Evolutionary conservation across 2,329 filamentous ascomycete genomes (phyloP), one percentile per base, ranked within the genome.

Genomic region (Ascochyta rabiei): DNA sequence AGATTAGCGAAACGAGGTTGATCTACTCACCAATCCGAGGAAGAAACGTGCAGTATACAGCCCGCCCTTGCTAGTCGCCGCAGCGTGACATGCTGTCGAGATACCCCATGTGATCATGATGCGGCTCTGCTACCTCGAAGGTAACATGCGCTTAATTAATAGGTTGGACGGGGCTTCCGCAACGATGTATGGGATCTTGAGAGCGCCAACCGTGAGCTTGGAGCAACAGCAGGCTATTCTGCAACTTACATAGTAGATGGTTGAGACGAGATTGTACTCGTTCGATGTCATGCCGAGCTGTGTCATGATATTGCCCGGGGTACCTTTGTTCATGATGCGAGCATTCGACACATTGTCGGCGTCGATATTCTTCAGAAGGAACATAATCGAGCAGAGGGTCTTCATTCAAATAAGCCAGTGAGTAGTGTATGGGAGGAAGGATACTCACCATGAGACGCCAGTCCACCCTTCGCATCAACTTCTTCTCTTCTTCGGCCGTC

Each of bases 31-130:
- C n/a, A 69, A 50, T 4, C 67, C 68, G 1, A 71, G 59, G 33
- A 71, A 59, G 10, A 70, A 80, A 9, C 80, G 76, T 7, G 76
- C 75, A 8, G 76, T 73, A 71, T 80, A 76, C 10, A 81, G 68
- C 7, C 79, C 79, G 4, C 70, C 68, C 51, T 74, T 80, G 43
- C 79, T 79, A 12, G 75, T 74, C 4, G 81, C 77, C 1, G 81
- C 64, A 1, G 66, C 68, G 46, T 71, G 68, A 28, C 68, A 71
- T 2, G 68, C 63, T 5, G 64, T 50, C 1, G 65, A 59, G 18
- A 63, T 60, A 2, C 64, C 66, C 64, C 66, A 67, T 2, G 66
- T 61, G 3, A 67, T 48, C 48, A 68, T 61, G 21, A 68, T 67
- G 1, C 66, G 64, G 2, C 69, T 70, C 23, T 76, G 64, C 72